A percentile compares a stretch with the other conserved stretches of the same genome.
phyloP scores from a whole-genome alignment of 1,284 basidiomycete genomes.

The Ustilago shanxiensis region DNA sequence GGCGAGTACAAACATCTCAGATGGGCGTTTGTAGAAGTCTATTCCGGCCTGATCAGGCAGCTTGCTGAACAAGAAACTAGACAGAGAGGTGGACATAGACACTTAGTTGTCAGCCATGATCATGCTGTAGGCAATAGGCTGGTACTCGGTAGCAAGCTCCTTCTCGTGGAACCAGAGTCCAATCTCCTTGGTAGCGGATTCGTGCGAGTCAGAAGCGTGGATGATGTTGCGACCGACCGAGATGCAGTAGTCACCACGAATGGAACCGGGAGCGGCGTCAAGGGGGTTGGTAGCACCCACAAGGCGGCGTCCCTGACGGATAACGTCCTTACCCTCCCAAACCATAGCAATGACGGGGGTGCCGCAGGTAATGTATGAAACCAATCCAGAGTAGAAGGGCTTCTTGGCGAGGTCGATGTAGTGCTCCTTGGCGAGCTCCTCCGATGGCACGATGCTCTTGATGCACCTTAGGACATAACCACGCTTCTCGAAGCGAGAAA shows the following conservation, averaged over 20 bases:
- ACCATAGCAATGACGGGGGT: slow-evolving; percentile 67
- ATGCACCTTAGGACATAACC: slow-evolving; percentile 50
- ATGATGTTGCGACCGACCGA: slow-evolving; percentile 72
- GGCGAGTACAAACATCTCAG: not conserved
- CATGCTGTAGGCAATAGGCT: slow-evolving; percentile 69
- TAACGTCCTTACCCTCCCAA: slow-evolving; percentile 68
- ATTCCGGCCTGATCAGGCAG: not conserved
- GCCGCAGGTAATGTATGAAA: slow-evolving; percentile 64
- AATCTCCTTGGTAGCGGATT: slow-evolving; percentile 73
- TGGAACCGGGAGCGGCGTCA: slow-evolving; percentile 60
- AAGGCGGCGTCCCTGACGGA: slow-evolving; percentile 65
- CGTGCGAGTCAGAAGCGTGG: slow-evolving; percentile 73
- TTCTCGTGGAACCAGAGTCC: slow-evolving; percentile 72
- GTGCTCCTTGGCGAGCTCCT: slow-evolving; percentile 63
- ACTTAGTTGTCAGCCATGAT: slow-evolving; percentile 62
- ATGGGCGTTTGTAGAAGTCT: not conserved
- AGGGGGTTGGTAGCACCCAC: slow-evolving; percentile 67
- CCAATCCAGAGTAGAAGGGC: slow-evolving; percentile 63
- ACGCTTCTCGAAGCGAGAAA: slow-evolving; percentile 60
- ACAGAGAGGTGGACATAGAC: not conserved
- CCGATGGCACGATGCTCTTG: slow-evolving; percentile 35
- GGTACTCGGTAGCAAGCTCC: slow-evolving; percentile 71
- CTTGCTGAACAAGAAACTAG: not conserved
- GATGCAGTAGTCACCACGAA: slow-evolving; percentile 63
- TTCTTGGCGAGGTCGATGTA: slow-evolving; percentile 63